Evolutionary conservation across 495 filamentous ascomycete genomes (phyloP), one percentile per base, ranked within the genome.

Genomic region (Hypoxylon fuscum): DNA sequence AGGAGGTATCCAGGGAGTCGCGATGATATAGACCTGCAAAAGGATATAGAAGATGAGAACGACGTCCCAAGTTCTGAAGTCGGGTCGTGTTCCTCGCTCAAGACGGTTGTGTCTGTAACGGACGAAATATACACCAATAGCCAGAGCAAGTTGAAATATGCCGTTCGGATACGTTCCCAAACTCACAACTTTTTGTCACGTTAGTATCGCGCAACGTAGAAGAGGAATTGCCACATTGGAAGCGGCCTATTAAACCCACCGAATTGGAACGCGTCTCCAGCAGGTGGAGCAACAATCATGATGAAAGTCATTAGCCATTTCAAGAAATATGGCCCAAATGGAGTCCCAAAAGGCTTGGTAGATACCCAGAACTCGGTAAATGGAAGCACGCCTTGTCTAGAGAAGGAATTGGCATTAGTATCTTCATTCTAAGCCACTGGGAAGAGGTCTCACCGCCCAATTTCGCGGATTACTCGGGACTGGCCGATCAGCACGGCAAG

Each of bases 181-280:
- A 55, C 86, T 81, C 35, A 83, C 79, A 7, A 88, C 81, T 84
- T 70, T 11, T 71, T 61, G 1, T 69, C 72, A 1, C 70, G 43
- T 69, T 22, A 58, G 53, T 5, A 34, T 7, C 17, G 1, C 20
- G 73, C 11, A 12, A 11, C 10, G 8, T 31, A 32, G 6, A 11
- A 41, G 44, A 43, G 6, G 44, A 41, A 38, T 22, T 27, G 70
- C 3, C 48, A 76, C 69, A 14, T 43, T 37, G 15, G 31, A 35
- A 32, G 2, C 11, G 8, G 14, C n/a, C 9, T 17, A 25, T 27
- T 23, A 65, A 23, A 63, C 68, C 41, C 55, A 71, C 73, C 69
- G 56, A 89, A 88, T 46, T 88, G 85, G 72, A 89, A 90, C 10
- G 86, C 87, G 71, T 89, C 86, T 5, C 87, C 87, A 2, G 85